Evolutionary conservation across 164 flowering plant species (phyloP).

Genomic region (Akebia trifoliata): DNA sequence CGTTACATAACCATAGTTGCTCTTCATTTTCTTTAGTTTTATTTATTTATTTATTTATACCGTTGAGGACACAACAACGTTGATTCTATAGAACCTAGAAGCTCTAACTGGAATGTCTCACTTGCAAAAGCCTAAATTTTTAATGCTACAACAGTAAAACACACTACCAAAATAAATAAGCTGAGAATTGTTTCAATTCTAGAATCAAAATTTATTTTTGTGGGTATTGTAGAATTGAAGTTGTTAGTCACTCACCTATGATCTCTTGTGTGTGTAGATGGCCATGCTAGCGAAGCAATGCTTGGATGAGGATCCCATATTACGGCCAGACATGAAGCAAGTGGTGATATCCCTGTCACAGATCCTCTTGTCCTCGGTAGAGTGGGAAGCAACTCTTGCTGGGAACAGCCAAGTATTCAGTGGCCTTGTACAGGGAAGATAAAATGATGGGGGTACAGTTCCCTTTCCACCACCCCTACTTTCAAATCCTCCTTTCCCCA

Average conservation of each 20-base stretch:
- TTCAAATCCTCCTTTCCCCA: background rate
- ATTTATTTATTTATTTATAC: too few relatives aligned
- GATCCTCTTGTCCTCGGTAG: slow-evolving; percentile 80
- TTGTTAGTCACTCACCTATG: slow-evolving; percentile 7
- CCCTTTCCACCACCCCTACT: background rate
- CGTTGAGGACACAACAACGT: too few relatives aligned
- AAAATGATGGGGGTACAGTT: slow-evolving; percentile 7
- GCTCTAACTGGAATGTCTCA: background rate
- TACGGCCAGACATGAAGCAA: slow-evolving; percentile 96
- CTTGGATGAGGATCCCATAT: slow-evolving; percentile 82
- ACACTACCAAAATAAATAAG: too few relatives aligned
- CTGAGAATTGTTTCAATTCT: background rate
- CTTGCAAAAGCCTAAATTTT: background rate
- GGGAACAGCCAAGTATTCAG: slow-evolving; percentile 99
- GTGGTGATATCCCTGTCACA: slow-evolving; percentile 85
- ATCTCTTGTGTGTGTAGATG: slow-evolving; percentile 35
- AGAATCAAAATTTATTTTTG: background rate
- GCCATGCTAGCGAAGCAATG: slow-evolving; percentile 93
- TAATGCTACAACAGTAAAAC: too few relatives aligned
- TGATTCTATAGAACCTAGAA: too few relatives aligned
- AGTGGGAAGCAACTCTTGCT: slow-evolving; percentile 99
- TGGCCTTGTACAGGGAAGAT: slow-evolving; percentile 97
- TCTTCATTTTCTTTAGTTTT: background rate
- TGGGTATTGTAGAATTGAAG: background rate
- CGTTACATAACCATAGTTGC: background rate